phyloP scores from a whole-genome alignment of 2,329 filamentous ascomycete species.

The Penicillium griseofulvum region DNA sequence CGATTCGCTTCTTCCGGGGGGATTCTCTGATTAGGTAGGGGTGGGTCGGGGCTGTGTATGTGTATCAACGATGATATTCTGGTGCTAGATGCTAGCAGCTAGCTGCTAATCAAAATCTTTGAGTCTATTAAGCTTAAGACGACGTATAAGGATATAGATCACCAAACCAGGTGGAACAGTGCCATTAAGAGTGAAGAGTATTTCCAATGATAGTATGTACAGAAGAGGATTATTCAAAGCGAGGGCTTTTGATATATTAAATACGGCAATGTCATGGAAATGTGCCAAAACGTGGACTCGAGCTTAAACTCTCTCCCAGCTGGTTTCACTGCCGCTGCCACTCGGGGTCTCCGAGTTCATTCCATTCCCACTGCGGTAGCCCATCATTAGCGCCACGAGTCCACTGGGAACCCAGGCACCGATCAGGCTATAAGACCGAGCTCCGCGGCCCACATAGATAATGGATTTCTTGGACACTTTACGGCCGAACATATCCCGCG shows the following conservation, averaged over 20 bases:
- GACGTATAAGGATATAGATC: conserved; percentile 4
- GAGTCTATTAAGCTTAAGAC: not conserved
- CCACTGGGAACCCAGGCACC: conserved; percentile 74
- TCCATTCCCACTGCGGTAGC: conserved; percentile 53
- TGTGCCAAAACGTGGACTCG: not conserved
- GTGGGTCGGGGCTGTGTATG: not conserved
- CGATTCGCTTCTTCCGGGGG: not conserved
- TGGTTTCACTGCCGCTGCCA: conserved; percentile 34
- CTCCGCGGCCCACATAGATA: conserved; percentile 80
- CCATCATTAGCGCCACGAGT: conserved; percentile 92
- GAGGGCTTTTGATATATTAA: conserved; percentile 1
- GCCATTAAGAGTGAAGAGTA: conserved; percentile 18
- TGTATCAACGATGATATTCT: not conserved
- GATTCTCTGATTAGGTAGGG: not conserved
- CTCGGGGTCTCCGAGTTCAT: conserved; percentile 26
- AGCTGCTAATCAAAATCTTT: no score
- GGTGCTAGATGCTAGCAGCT: not conserved
- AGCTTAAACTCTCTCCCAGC: conserved; percentile 35
- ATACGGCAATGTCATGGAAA: not conserved
- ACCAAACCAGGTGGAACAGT: conserved; percentile 1
- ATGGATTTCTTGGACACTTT: conserved; percentile 49
- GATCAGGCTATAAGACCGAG: conserved; percentile 78
- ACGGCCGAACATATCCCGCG: conserved; percentile 40
- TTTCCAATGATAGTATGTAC: conserved; percentile 12
- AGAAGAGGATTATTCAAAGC: conserved; percentile 4